Base-by-base conservation (phyloP, 2,329 filamentous ascomycete genomes). In the Colletotrichum sp. region DNA sequence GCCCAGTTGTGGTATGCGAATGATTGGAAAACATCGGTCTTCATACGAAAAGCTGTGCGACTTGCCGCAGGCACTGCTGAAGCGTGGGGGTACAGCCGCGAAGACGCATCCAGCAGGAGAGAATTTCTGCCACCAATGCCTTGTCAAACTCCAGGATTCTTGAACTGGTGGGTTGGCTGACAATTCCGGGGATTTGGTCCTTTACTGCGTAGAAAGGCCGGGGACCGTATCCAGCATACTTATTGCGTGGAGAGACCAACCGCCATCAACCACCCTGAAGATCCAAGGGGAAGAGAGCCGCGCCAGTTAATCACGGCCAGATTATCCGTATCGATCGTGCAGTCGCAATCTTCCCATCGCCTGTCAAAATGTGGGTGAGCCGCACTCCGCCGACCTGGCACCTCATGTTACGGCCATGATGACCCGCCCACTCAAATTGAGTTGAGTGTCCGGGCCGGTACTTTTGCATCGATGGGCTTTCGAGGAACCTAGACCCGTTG, bases 151-250 rank as follows among this genome's bases (percentile, higher is more conserved):
- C 59, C 48, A 65, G 63, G 64, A 61, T 39, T 28, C n/a, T 43
- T n/a, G 48, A 71, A 55, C 48, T 57, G 16, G 60, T 55, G 67
- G 61, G 72, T 28, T 60, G 61, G 34, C 61, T 28, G 30, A 7
- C 64, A 64, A 48, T 64, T 28, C 73, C 70, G 59, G 73, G 70
- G 64, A n/a, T 65, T 57, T 68, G 70, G 60, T 74, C 74, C 24
- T 69, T 74, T 66, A 61, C 43, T 67, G 39, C 48, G 72, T 75
- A 63, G 55, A 36, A 43, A 69, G n/a, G 59, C 34, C 70, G n/a
- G 59, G 59, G 59, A 63, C 59, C 12, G 59, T 63, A 63, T 63
- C 30, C 59, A 24, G 59, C 59, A 63, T 24, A 39, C 36, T 39
- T 39, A 21, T 63, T 63, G 26, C 59, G n/a, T 63, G 13, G 30